These are phyloP conservation scores for Gossypium thurberi DNA, from an alignment of 345 rosid species.

Conservation along the genomic window DNA sequence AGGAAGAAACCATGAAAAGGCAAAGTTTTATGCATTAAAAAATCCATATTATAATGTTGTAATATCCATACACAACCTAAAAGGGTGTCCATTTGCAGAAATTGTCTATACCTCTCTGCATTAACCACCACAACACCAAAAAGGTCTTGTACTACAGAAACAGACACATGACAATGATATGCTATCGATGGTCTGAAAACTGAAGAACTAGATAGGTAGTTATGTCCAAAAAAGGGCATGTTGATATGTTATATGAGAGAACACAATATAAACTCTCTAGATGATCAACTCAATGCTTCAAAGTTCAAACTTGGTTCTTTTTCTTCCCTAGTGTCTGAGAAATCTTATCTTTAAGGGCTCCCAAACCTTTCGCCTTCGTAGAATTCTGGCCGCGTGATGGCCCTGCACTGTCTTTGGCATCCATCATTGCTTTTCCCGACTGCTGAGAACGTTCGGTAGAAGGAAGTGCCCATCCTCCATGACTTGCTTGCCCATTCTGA, in stretches of 20 bases:
- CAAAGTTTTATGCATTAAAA: background rate
- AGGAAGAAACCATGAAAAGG: background rate
- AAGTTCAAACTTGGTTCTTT: slow-evolving; percentile 2
- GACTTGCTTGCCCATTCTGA: slow-evolving; percentile 18
- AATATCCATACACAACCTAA: background rate
- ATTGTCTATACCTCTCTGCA: background rate
- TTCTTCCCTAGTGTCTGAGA: slow-evolving; percentile 5
- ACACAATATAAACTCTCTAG: background rate
- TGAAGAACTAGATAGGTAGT: background rate
- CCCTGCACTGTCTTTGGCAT: slow-evolving; percentile 13
- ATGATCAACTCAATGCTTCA: background rate
- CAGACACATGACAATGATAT: background rate
- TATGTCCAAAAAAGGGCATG: background rate
- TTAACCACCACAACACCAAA: background rate
- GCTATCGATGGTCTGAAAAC: background rate
- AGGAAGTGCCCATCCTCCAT: slow-evolving; percentile 47
- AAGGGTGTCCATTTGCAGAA: background rate
- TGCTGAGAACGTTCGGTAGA: slow-evolving; percentile 17
- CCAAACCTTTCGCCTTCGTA: slow-evolving; percentile 16
- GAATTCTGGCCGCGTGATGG: slow-evolving; percentile 13
- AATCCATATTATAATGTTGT: background rate
- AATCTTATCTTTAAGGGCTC: slow-evolving; percentile 15
- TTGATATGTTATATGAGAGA: background rate
- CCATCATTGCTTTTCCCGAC: slow-evolving; percentile 1
- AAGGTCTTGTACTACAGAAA: background rate